Percentiles rank a stretch among this genome's conserved stretches.
These are phyloP conservation scores for Marasmius fiardii DNA, from an alignment of 1,284 basidiomycete genomes.

Conservation along the genomic window DNA sequence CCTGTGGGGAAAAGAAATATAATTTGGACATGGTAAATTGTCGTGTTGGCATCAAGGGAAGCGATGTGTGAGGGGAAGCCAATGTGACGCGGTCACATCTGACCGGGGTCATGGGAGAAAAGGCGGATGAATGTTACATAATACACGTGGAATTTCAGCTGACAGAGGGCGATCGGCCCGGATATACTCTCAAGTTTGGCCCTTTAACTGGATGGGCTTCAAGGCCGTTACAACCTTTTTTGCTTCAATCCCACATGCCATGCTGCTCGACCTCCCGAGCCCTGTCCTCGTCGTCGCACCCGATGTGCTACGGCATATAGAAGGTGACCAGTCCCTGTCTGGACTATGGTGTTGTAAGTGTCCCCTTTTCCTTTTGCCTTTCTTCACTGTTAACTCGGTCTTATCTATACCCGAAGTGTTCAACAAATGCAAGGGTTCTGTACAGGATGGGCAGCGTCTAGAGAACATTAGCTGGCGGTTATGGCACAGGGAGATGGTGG, in stretches of 20 bases:
- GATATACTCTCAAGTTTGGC: neutral
- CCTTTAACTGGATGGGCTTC: neutral
- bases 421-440: slow-evolving; percentile 75
- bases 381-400: slow-evolving; percentile 7
- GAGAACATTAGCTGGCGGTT: slow-evolving; percentile 87
- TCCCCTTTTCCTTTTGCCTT: slow-evolving; percentile 5
- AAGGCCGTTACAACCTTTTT: neutral
- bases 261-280: slow-evolving; percentile 50
- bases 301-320: slow-evolving; percentile 61
- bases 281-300: slow-evolving; percentile 63
- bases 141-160: neutral
- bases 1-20: neutral
- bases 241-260: slow-evolving; percentile 19
- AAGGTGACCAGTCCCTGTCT: slow-evolving; percentile 60
- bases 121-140: neutral
- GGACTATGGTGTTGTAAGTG: slow-evolving; percentile 62
- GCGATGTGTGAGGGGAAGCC: neutral
- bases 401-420: slow-evolving; percentile 53
- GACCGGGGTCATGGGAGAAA: slow-evolving; percentile 5
- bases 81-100: too few relatives aligned
- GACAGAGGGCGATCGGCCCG: neutral
- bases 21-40: neutral
- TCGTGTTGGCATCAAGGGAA: neutral
- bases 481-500: slow-evolving; percentile 68
- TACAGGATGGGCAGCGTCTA: slow-evolving; percentile 73